These are phyloP conservation scores for Marasmius tenuissimus DNA, from an alignment of 1,284 basidiomycete genomes.

Conservation along the genomic window DNA sequence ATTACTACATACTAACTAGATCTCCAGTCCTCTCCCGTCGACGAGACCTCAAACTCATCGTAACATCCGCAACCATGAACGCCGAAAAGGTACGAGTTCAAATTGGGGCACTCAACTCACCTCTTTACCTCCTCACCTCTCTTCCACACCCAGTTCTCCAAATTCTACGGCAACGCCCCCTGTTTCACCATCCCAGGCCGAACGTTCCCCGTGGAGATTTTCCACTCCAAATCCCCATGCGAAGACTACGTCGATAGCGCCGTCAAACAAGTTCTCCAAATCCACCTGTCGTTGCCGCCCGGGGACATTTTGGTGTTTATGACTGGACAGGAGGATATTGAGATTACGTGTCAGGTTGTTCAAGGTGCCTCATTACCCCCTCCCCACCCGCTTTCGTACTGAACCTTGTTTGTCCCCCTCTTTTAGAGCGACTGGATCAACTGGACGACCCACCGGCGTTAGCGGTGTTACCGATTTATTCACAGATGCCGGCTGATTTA, in stretches of 20 bases:
- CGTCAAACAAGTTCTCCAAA: conserved; percentile 96
- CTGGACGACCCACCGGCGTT: conserved; percentile 88
- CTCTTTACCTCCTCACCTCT: background rate
- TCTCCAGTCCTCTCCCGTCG: conserved; percentile 81
- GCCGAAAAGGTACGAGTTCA: conserved; percentile 93
- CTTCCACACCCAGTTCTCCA: conserved; percentile 68
- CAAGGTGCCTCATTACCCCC: conserved; percentile 51
- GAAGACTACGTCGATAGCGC: conserved; percentile 99
- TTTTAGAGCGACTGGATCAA: conserved; percentile 85
- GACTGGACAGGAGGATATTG: conserved; percentile 99
- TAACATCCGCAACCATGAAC: conserved; percentile 99
- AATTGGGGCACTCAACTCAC: too few relatives aligned
- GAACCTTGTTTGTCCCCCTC: too few relatives aligned
- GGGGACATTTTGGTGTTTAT: conserved; percentile 99
- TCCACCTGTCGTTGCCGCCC: conserved; percentile 90
- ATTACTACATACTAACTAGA: conserved; percentile 10
- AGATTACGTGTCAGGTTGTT: conserved; percentile 90
- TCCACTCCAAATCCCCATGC: conserved; percentile 95
- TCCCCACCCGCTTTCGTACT: too few relatives aligned
- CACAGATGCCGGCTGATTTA: conserved; percentile 98
- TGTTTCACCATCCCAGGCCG: conserved; percentile 97
- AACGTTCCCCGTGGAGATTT: conserved; percentile 97
- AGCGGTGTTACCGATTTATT: conserved; percentile 95
- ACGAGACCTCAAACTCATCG: conserved; percentile 93
- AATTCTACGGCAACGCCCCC: conserved; percentile 93